Evolutionary conservation across 352 stramenopile genomes (phyloP), one percentile per base, ranked within the genome.

Genomic region (Blastocystis sp.): DNA sequence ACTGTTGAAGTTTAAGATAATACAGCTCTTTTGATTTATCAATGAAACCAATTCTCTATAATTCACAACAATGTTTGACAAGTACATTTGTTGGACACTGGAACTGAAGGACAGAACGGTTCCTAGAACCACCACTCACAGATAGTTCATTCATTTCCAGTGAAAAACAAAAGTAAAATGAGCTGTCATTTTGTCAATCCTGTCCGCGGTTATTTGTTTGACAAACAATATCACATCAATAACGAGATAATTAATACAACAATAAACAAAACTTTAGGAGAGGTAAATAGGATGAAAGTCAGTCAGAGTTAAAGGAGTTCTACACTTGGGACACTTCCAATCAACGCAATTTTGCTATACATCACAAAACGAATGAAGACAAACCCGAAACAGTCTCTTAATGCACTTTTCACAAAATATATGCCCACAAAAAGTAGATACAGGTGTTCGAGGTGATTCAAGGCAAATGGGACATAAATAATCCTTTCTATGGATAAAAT

Each of bases 351-450:
- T 66, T 8, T 39, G 53, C 73, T 66, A 66, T 18, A 23, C 9
- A 69, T 66, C 73, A 68, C 53, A 3, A 15, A 4, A 20, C 39
- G 3, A 26, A 2, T 20, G 6, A 37, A 66, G 20, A 37, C 73
- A 3, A 20, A 84, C 73, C 29, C 29, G 45, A 84, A 84, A 84
- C 37, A 84, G n/a, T 47, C 73, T 56, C 53, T 68, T 66, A 26
- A 84, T 84, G 39, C 73, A 84, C 20, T 84, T 84, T 45, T 66
- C 29, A 45, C 73, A 84, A 45, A 84, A 84, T 2, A 84, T 39
- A 47, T 84, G 73, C 11, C 73, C 73, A 66, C 73, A 84, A 66
- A 84, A 53, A 29, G 73, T 84, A 26, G 73, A 84, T 64, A 84
- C 73, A 68, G 73, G 73, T 15, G 45, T 66, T n/a, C 53, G 29